These are phyloP conservation scores for Saccharum officinarum DNA, from an alignment of 176 grass and related monocot genomes.

Conservation along the genomic window DNA sequence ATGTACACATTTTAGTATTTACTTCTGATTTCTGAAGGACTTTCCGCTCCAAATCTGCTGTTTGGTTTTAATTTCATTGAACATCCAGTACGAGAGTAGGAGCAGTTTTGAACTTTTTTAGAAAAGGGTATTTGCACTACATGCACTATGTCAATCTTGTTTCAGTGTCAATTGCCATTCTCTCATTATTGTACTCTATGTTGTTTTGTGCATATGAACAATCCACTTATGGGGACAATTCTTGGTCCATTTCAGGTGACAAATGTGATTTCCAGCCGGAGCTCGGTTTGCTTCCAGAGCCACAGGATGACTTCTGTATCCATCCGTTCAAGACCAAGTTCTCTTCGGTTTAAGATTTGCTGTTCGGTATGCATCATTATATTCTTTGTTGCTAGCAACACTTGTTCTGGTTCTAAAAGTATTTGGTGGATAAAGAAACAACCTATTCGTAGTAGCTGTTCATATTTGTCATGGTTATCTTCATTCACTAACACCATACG, in stretches of 20 bases:
- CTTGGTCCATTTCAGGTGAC: slow-evolving; percentile 47
- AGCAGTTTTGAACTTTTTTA: not conserved
- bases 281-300: slow-evolving; percentile 48
- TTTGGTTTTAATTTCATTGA: not conserved
- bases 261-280: slow-evolving; percentile 37
- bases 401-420: not conserved
- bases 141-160: not conserved
- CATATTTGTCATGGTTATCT: not conserved
- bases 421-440: not conserved
- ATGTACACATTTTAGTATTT: not conserved
- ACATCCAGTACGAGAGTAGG: not conserved
- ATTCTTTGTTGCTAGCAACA: not conserved
- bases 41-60: not conserved
- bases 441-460: not conserved
- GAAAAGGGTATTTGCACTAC: not conserved
- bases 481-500: not conserved
- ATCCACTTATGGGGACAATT: slow-evolving; percentile 23
- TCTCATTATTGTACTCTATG: slow-evolving; percentile 3
- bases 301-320: slow-evolving; percentile 44
- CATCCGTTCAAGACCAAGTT: slow-evolving; percentile 43
- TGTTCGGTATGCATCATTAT: slow-evolving; percentile 53
- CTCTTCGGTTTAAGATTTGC: slow-evolving; percentile 46
- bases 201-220: not conserved
- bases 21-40: not conserved
- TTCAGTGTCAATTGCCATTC: not conserved